Conservation (phyloP, 768 basidiomycete species). For the Suillus alpinus region DNA sequence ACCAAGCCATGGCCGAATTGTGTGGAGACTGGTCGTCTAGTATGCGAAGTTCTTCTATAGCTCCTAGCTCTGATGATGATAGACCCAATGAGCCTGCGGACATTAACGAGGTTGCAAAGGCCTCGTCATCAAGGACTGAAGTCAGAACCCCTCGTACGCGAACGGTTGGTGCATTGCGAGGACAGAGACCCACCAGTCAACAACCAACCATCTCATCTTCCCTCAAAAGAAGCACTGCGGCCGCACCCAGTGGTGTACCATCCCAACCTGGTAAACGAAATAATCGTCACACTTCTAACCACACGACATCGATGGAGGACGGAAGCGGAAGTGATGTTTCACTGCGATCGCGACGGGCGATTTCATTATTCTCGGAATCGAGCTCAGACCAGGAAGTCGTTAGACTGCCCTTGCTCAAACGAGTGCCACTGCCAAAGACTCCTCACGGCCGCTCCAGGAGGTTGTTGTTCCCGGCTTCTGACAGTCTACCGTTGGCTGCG, state of each 20-base stretch:
- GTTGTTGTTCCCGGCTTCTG: slow-evolving; percentile 25
- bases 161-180: neutral
- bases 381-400: neutral
- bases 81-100: neutral
- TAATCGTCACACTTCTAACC: neutral
- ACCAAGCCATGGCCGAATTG: neutral
- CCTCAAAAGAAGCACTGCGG: neutral
- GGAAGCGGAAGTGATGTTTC: neutral
- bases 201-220: neutral
- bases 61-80: neutral
- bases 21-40: neutral
- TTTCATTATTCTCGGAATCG: slow-evolving; percentile 1
- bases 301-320: neutral
- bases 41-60: neutral
- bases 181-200: neutral
- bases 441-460: slow-evolving; percentile 31
- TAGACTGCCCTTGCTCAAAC: slow-evolving; percentile 14
- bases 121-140: neutral
- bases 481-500: slow-evolving; percentile 35
- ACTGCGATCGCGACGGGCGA: neutral
- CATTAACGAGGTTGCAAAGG: neutral
- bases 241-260: neutral
- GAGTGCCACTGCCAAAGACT: slow-evolving; percentile 32
- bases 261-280: neutral
- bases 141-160: neutral